Evolutionary conservation across 2,329 filamentous ascomycete species (phyloP), one percentile per base, ranked within the genome.

Genomic region (Monilinia aucupariae): DNA sequence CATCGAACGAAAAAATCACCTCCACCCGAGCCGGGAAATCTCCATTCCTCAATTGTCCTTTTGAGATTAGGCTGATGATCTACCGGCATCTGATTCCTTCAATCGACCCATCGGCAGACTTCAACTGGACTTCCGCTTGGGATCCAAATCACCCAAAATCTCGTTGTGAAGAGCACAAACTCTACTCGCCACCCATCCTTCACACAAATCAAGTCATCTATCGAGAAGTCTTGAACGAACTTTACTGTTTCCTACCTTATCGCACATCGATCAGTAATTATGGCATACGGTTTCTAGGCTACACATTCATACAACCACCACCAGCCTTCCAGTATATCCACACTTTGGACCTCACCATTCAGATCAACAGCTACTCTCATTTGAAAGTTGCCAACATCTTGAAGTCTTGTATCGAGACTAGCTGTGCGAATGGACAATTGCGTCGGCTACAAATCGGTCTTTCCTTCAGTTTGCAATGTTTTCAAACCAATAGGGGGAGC

Each of bases 331-430:
- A 45, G 17, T 62, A 50, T 30, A 41, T 62, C 30, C 60, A 62
- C 25, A 62, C 60, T 32, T n/a, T 62, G 45, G 60, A 62, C 32
- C 52, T 62, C 25, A 58, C 51, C 45, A 58, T 62, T 10, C 60
- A 62, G n/a, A 62, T 62, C 51, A 56, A 62, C 34, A 58, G 52
- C n/a, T 62, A 58, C 25, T 62, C 60, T 34, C 60, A 62, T 32
- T 2, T 47, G 43, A 62, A 62, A 34, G 58, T 58, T 58, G 60
- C 60, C 8, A 56, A 58, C 10, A 58, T 58, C n/a, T 25, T 62
- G 9, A 62, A 51, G 10, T 62, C 60, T 12, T 62, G 45, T 15
- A n/a, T 62, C 15, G 60, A 62, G 37, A 51, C 54, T 20, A 62
- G 41, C 43, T 62, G 59, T 20, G 59, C 45, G n/a, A 56, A 62